Base-by-base conservation (phyloP, 2,329 filamentous ascomycete genomes). In the Trichoderma endophyticum region DNA sequence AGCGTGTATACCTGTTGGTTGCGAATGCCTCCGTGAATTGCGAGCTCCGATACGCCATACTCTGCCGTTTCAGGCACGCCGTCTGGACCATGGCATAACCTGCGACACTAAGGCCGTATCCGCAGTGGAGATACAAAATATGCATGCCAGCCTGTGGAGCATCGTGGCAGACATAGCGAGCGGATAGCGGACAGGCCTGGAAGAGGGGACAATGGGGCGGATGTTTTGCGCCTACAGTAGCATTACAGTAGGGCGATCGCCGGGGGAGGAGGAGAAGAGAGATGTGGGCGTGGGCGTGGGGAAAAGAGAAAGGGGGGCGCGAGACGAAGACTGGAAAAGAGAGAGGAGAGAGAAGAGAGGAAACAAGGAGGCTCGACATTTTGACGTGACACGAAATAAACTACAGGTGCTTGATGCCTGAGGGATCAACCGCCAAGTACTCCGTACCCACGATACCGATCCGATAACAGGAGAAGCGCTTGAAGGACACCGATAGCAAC, bases 231-330 rank as follows among this genome's bases (percentile, higher is more conserved):
- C 57, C 69, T 60, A 59, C 43, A 2, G 43, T 54, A 24, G 56
- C 57, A 34, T 32, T 75, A 36, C 34, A 36, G 34, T 36, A 73
- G 69, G 69, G 34, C 60, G 48, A 57, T 57, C 60, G 69, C 34
- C 32, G 26, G 57, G 39, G 67, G 24, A 15, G 18, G 24, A 26
- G 32, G 5, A 11, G 36, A 26, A 62, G 66, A 71, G 73, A 71
- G 74, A 73, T 24, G 34, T 34, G 70, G 57, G 69, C 39, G 39
- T 43, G 39, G 39, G 39, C 43, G 69, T 62, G 70, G 24, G 51
- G 54, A 62, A 9, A 67, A 66, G 48, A 57, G 21, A 39, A 48
- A 15, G 63, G 51, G n/a, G 59, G 63, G 63, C 48, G 63, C 63
- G 48, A 66, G 30, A 36, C 30, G 63, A 66, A 14, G 30, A 54